These are phyloP conservation scores for Gypsophila paniculata DNA, from an alignment of 179 eudicot species.

Conservation along the genomic window DNA sequence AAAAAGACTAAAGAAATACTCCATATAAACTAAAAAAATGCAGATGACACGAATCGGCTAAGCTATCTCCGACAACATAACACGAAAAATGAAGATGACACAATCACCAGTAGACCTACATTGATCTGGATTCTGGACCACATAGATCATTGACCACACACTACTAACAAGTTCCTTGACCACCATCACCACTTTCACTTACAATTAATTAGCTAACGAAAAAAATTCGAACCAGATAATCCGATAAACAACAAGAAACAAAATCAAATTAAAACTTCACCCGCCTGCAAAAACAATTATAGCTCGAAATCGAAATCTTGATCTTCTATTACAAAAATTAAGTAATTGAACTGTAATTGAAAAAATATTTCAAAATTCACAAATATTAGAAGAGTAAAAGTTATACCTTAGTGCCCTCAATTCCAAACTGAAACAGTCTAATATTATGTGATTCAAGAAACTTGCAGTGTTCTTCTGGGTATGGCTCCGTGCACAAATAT, in stretches of 20 bases:
- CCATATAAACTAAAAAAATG: not conserved
- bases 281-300: too few relatives aligned
- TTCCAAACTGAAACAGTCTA: conserved; percentile 65
- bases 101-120: not conserved
- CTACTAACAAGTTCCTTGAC: not conserved
- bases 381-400: too few relatives aligned
- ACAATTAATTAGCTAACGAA: not conserved
- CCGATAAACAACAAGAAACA: too few relatives aligned
- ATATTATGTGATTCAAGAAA: conserved; percentile 51
- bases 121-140: not conserved
- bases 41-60: too few relatives aligned
- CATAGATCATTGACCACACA: not conserved
- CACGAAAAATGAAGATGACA: not conserved
- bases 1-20: conserved; percentile 12
- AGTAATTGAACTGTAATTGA: not conserved
- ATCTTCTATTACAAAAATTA: too few relatives aligned
- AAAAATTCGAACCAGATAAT: not conserved
- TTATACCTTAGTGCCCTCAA: conserved; percentile 77
- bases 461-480: conserved; percentile 55
- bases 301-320: too few relatives aligned
- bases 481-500: conserved; percentile 71
- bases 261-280: not conserved
- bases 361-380: not conserved
- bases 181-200: not conserved
- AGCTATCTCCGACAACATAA: too few relatives aligned